Percentiles rank a stretch among this genome's conserved stretches.
Conservation (phyloP, 2,329 filamentous ascomycete species). For the Trichophyton rubrum region DNA sequence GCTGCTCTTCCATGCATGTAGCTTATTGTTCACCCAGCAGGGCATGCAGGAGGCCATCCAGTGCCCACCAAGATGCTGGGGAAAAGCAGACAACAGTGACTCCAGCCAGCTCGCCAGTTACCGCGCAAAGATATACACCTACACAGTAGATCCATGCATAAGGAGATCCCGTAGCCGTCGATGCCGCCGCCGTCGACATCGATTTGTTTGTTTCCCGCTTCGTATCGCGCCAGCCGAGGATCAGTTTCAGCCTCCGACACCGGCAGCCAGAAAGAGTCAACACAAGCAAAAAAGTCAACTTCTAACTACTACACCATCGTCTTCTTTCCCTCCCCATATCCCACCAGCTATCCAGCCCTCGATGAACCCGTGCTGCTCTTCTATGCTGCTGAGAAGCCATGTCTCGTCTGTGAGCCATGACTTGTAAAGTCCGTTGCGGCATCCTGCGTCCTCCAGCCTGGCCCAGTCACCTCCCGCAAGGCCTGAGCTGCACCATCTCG, state of each 20-base stretch:
- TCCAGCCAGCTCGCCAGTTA: background rate
- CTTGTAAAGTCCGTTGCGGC: background rate
- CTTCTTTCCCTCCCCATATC: background rate
- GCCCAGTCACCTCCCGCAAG: constrained; percentile 4
- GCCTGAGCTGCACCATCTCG: constrained; percentile 10
- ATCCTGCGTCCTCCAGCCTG: background rate
- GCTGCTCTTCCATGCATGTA: background rate
- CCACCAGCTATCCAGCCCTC: no score
- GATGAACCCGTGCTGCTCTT: no score
- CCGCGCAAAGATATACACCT: background rate
- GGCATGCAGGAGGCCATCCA: background rate
- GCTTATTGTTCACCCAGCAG: background rate
- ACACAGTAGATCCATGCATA: background rate
- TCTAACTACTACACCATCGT: background rate
- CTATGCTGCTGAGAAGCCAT: background rate
- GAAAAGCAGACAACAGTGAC: background rate
- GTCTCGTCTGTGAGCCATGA: constrained; percentile 1
- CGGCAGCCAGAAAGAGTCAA: background rate
- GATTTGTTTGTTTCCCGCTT: background rate
- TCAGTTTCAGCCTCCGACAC: background rate
- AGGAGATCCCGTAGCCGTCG: background rate
- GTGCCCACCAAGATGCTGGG: background rate
- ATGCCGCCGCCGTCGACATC: background rate
- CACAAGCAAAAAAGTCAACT: background rate
- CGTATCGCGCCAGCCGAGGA: background rate